Conservation (phyloP, 2,329 filamentous ascomycete species). For the Metarhizium album region DNA sequence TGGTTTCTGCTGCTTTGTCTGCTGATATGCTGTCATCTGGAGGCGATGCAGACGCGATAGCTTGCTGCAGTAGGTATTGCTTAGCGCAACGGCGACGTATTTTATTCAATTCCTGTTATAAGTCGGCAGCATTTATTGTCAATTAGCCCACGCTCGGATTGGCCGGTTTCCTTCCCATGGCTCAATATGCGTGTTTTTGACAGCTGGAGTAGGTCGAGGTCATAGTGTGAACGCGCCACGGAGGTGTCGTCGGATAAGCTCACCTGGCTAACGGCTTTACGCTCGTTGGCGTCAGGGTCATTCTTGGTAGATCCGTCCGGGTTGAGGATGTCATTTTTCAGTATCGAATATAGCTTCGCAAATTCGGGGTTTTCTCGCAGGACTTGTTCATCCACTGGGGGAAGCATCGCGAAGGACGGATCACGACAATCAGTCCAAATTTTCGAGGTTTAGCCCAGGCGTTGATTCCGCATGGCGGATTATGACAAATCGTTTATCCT, state of each 20-base stretch:
- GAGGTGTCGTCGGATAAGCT: constrained; percentile 2
- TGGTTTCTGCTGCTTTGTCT: constrained; percentile 1
- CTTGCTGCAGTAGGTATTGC: constrained; percentile 37
- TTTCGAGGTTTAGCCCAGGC: not conserved
- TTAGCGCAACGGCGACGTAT: constrained; percentile 38
- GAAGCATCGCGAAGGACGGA: constrained; percentile 34
- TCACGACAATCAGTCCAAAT: not conserved
- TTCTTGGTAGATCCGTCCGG: constrained; percentile 46
- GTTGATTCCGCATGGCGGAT: not conserved
- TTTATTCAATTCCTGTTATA: constrained; percentile 35
- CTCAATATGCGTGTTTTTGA: not conserved
- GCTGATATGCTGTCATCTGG: constrained; percentile 12
- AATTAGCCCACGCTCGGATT: not conserved
- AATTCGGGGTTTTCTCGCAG: constrained; percentile 49
- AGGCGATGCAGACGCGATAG: constrained; percentile 35
- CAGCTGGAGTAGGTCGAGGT: not conserved
- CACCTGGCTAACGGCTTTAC: constrained; percentile 39
- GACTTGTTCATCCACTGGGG: constrained; percentile 44
- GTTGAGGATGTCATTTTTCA: constrained; percentile 44
- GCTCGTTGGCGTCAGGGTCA: constrained; percentile 38
- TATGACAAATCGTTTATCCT: too few relatives aligned
- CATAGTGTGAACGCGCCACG: not conserved
- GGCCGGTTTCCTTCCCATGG: too few relatives aligned
- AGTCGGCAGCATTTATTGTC: not conserved
- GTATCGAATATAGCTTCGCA: constrained; percentile 43